Evolutionary conservation across 192 early-diverging fungal genomes (phyloP).

Genomic region (Coemansia sp.): DNA sequence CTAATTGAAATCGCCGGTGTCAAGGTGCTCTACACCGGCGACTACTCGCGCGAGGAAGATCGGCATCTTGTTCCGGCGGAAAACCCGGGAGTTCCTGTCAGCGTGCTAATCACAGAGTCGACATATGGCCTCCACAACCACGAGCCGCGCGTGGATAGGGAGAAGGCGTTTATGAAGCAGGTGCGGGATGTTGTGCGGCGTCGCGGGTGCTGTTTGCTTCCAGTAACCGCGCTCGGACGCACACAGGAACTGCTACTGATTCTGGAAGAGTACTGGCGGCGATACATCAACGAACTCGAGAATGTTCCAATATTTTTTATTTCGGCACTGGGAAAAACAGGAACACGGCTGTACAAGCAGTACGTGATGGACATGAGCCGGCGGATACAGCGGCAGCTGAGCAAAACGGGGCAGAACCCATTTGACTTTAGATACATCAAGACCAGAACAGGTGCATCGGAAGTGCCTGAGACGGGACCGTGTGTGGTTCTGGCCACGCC

Average conservation of each 20-base stretch:
- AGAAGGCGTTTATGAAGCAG: slow-evolving; percentile 79
- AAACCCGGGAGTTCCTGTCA: slow-evolving; percentile 75
- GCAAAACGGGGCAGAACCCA: slow-evolving; percentile 74
- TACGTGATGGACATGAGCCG: slow-evolving; percentile 99
- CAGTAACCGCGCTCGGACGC: slow-evolving; percentile 95
- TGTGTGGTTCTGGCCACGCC: slow-evolving; percentile 99
- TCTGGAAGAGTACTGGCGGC: slow-evolving; percentile 96
- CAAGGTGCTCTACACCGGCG: slow-evolving; percentile 92
- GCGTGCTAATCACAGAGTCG: slow-evolving; percentile 93
- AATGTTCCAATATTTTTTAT: slow-evolving; percentile 95
- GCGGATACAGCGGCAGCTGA: slow-evolving; percentile 84
- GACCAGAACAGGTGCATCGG: slow-evolving; percentile 78
- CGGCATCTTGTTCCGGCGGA: slow-evolving; percentile 97
- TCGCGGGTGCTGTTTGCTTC: slow-evolving; percentile 91
- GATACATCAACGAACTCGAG: slow-evolving; percentile 77
- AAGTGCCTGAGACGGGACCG: slow-evolving; percentile 92
- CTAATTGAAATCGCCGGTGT: slow-evolving; percentile 87
- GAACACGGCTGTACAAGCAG: slow-evolving; percentile 95
- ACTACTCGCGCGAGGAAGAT: slow-evolving; percentile 99
- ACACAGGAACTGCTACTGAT: slow-evolving; percentile 96
- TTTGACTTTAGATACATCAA: slow-evolving; percentile 96
- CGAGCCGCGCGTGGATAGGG: slow-evolving; percentile 89
- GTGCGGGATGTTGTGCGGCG: slow-evolving; percentile 80
- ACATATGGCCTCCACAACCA: slow-evolving; percentile 98
- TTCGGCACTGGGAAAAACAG: slow-evolving; percentile 90